Evolutionary conservation across 1,139 yeast genomes (phyloP).

Genomic region (Petasospora rhodanensis): DNA sequence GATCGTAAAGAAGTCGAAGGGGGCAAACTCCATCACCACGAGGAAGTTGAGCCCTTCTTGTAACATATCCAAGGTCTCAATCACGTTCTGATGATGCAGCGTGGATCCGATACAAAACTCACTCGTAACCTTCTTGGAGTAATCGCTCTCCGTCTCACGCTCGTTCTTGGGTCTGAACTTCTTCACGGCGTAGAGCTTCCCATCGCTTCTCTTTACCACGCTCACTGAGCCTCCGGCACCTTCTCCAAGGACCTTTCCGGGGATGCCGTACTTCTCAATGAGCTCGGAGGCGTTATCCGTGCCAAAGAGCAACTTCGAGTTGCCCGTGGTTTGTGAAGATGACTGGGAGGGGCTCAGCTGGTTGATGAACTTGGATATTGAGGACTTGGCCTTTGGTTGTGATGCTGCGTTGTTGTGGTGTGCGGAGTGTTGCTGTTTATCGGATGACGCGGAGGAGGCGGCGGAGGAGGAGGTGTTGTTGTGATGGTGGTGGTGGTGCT

Average conservation of each 20-base stretch:
- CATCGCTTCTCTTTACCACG: conserved; percentile 47
- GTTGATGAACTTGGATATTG: conserved; percentile 16
- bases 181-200: conserved; percentile 61
- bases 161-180: conserved; percentile 54
- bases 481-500: conserved; percentile 10
- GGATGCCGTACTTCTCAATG: conserved; percentile 53
- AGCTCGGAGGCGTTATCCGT: conserved; percentile 34
- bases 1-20: conserved; percentile 68
- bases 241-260: conserved; percentile 58
- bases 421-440: neutral
- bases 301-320: conserved; percentile 31
- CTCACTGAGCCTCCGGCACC: conserved; percentile 80
- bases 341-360: conserved; percentile 16
- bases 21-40: conserved; percentile 74
- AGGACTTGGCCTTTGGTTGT: conserved; percentile 7
- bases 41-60: conserved; percentile 47
- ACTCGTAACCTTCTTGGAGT: conserved; percentile 56
- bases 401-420: neutral
- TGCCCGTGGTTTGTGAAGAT: conserved; percentile 11
- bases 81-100: conserved; percentile 57
- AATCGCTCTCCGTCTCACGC: conserved; percentile 50
- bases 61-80: conserved; percentile 60
- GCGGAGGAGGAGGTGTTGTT: too few relatives aligned
- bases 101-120: conserved; percentile 65
- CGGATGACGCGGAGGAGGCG: too few relatives aligned